These are phyloP conservation scores for Moesziomyces sp. DNA, from an alignment of 1,284 basidiomycete species.

Conservation along the genomic window DNA sequence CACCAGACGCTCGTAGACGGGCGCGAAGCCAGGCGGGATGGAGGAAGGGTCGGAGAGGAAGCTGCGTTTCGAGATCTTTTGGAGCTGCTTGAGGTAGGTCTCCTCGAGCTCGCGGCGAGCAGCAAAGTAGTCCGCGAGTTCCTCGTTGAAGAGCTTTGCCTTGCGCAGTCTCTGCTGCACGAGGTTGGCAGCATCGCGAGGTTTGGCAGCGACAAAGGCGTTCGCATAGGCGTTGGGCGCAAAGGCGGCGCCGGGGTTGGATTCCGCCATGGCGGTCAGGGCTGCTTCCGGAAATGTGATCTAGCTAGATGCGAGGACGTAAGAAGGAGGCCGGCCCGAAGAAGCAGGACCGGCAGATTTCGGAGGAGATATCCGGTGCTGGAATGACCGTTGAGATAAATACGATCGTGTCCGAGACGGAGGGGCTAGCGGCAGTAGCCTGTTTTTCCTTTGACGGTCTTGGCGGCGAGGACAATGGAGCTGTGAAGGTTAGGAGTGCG, in stretches of 20 bases:
- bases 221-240: conserved; percentile 50
- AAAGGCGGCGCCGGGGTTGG: conserved; percentile 32
- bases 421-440: background rate
- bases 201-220: conserved; percentile 48
- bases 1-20: conserved; percentile 63
- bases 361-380: no score
- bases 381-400: no score
- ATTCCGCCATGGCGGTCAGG: conserved; percentile 20
- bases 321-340: background rate
- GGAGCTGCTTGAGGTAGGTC: conserved; percentile 70
- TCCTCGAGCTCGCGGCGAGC: conserved; percentile 71
- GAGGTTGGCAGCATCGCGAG: conserved; percentile 31
- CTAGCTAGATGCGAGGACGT: background rate
- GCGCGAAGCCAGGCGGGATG: conserved; percentile 58
- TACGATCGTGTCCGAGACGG: background rate
- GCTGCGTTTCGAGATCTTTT: conserved; percentile 69
- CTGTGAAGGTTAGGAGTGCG: background rate
- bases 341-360: no score
- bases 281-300: background rate
- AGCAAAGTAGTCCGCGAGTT: conserved; percentile 70
- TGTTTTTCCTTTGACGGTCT: no score
- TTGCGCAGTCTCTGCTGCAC: conserved; percentile 53
- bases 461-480: background rate
- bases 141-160: conserved; percentile 60
- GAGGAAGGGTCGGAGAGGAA: conserved; percentile 63